phyloP scores from a whole-genome alignment of 495 filamentous ascomycete genomes.

The Choiromyces venosus region DNA sequence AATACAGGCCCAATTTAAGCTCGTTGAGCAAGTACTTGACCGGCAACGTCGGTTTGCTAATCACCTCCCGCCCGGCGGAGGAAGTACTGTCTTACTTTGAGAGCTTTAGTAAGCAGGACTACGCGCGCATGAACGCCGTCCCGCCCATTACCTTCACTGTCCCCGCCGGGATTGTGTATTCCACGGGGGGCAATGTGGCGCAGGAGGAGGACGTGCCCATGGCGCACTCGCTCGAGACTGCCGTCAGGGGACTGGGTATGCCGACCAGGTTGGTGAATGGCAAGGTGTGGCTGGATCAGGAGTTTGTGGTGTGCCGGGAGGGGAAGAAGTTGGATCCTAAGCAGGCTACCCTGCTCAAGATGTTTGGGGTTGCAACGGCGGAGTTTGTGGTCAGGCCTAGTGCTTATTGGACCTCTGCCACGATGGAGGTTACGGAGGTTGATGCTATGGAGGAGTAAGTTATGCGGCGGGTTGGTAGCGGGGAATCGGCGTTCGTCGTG shows the following conservation, averaged over 20 bases:
- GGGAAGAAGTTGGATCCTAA: slow-evolving; percentile 77
- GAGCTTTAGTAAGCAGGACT: slow-evolving; percentile 65
- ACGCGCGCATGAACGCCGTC: slow-evolving; percentile 75
- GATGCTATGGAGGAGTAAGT: slow-evolving; percentile 48
- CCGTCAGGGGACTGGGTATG: slow-evolving; percentile 76
- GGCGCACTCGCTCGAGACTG: slow-evolving; percentile 79
- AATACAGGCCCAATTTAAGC: slow-evolving; percentile 68
- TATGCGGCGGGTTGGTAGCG: neutral
- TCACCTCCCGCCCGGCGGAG: slow-evolving; percentile 65
- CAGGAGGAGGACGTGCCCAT: slow-evolving; percentile 76
- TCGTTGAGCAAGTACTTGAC: slow-evolving; percentile 63
- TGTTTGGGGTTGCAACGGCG: slow-evolving; percentile 80
- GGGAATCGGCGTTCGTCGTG: neutral
- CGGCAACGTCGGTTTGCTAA: slow-evolving; percentile 84
- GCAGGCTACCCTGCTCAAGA: slow-evolving; percentile 87
- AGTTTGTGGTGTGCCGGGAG: slow-evolving; percentile 71
- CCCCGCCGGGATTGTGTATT: slow-evolving; percentile 70
- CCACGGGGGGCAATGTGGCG: slow-evolving; percentile 67
- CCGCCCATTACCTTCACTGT: slow-evolving; percentile 69
- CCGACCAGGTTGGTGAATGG: slow-evolving; percentile 84
- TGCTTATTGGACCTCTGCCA: slow-evolving; percentile 64
- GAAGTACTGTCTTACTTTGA: slow-evolving; percentile 64
- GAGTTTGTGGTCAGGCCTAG: slow-evolving; percentile 78
- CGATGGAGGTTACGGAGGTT: slow-evolving; percentile 56
- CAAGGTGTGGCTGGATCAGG: slow-evolving; percentile 72